Evolutionary conservation across 345 rosid genomes (phyloP), one percentile per base, ranked within the genome.

Genomic region (Aquilaria sinensis): DNA sequence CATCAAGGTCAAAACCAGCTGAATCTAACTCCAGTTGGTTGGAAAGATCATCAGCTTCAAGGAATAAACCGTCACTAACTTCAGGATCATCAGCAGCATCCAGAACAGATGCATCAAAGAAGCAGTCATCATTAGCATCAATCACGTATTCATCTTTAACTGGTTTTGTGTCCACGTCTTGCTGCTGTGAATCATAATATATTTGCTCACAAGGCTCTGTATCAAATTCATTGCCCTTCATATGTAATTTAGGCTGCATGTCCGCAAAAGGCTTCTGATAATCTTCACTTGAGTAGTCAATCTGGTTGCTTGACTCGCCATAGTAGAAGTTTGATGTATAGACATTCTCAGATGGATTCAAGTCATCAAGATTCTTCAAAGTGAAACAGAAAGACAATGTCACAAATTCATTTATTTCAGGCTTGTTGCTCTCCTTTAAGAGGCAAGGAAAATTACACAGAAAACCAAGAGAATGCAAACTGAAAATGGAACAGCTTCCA

Each of bases 41-140:
- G 49, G 80, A 73, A 64, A 90, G 92, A 75, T 94, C 97, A 67
- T 82, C 77, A 34, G 92, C 77, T 66, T 86, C 90, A 41, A 88
- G 68, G 78, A 68, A 88, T 46, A 78, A 58, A 15, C 73, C 89
- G 66, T 88, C 89, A 49, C 59, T 73, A 12, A 62, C 69, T 51
- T 71, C 72, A 76, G 67, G 73, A 73, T 71, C 54, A 58, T 65
- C 75, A 56, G 47, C 62, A 3, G 51, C 83, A 70, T 85, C 88
- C 73, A 76, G 13, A 73, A 72, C 88, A 31, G 82, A 78, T 58
- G 76, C 84, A 57, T 72, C 74, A 47, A 67, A 61, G 47, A 80
- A 76, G 57, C 69, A 78, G 70, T 67, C 65, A 23, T 37, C 69
- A 11, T 73, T 78, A 31, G 29, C 73, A 56, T 78, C 80, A 2